phyloP scores from a whole-genome alignment of 2,329 filamentous ascomycete genomes.

The Incumbomyces delicatus region DNA sequence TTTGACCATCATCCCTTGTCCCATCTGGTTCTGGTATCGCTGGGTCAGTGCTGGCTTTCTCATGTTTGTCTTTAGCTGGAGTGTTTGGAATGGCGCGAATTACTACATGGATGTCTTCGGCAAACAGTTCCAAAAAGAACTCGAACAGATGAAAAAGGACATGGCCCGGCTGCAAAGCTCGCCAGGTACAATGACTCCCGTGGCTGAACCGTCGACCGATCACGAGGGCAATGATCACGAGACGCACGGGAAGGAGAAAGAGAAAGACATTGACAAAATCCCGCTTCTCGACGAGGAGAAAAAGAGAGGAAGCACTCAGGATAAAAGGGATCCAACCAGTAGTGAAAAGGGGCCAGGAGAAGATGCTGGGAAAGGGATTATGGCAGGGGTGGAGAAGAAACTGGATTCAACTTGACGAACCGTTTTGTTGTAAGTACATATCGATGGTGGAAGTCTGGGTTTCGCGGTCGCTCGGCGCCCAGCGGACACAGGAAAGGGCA shows the following conservation, averaged over 20 bases:
- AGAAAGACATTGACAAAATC: constrained; percentile 12
- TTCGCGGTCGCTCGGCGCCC: too few species aligned
- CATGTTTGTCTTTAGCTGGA: constrained; percentile 78
- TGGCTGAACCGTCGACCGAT: neutral
- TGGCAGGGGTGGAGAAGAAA: neutral
- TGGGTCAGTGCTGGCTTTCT: constrained; percentile 72
- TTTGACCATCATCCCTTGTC: constrained; percentile 87
- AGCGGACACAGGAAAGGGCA: too few species aligned
- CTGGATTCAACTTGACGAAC: neutral
- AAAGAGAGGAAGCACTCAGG: neutral
- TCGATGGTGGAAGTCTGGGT: too few species aligned
- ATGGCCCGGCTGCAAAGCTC: constrained; percentile 76
- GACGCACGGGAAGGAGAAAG: too few species aligned
- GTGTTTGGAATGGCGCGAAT: constrained; percentile 91
- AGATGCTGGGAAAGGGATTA: neutral
- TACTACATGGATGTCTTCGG: constrained; percentile 99
- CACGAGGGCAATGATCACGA: neutral
- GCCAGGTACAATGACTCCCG: constrained; percentile 24
- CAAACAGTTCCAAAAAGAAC: constrained; percentile 89
- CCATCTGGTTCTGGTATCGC: constrained; percentile 85
- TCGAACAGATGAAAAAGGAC: constrained; percentile 79
- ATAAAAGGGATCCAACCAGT: neutral
- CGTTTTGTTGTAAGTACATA: too few species aligned
- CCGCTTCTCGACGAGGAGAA: constrained; percentile 16
- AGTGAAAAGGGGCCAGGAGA: neutral